phyloP scores from a whole-genome alignment of 2,329 filamentous ascomycete genomes.

The Penicillium hordei region DNA sequence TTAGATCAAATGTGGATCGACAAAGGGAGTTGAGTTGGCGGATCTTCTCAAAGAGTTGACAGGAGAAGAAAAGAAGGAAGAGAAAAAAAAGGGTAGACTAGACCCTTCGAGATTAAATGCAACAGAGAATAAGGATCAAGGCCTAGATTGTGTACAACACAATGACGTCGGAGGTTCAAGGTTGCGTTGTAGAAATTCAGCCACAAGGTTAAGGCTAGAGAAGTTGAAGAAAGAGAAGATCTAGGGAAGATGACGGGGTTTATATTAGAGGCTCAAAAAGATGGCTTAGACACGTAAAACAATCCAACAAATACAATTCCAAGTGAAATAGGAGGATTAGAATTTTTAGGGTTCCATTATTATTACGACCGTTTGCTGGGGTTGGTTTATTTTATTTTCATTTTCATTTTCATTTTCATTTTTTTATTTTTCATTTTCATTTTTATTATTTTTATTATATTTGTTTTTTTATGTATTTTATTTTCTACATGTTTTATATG shows the following conservation, averaged over 20 bases:
- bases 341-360: constrained; percentile 25
- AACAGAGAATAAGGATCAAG: constrained; percentile 12
- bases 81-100: constrained; percentile 6
- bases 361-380: constrained; percentile 23
- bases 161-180: constrained; percentile 16
- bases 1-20: not conserved
- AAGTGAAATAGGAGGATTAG: constrained; percentile 20
- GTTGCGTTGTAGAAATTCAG: not conserved
- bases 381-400: constrained; percentile 15
- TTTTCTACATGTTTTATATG: constrained; percentile 4
- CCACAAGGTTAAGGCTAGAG: not conserved
- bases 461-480: constrained; percentile 7
- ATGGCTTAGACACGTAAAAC: constrained; percentile 19
- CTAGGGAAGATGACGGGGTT: constrained; percentile 19
- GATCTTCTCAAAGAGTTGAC: not conserved
- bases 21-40: not conserved
- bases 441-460: not conserved
- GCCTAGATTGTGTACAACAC: constrained; percentile 7
- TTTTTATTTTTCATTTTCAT: constrained; percentile 14
- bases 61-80: not conserved
- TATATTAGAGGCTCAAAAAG: constrained; percentile 29
- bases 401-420: constrained; percentile 13
- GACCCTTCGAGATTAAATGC: constrained; percentile 16
- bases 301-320: not conserved
- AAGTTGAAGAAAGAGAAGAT: constrained; percentile 11